Conservation (phyloP, 192 early-diverging fungal species). For the Entomortierella lignicola region DNA sequence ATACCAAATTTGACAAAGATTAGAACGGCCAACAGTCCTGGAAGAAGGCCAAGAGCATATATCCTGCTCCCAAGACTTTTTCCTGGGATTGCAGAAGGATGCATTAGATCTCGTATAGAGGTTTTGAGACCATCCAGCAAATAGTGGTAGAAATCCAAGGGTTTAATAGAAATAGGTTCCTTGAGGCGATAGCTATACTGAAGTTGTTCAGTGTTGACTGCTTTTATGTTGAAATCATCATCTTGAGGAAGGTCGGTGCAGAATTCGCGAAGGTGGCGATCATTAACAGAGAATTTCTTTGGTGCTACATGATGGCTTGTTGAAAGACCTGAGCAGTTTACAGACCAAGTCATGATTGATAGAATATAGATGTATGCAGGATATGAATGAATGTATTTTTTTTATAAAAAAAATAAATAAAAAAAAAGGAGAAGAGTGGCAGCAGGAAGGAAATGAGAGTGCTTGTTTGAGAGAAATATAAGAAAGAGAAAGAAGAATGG, state of each 20-base stretch:
- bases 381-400: too few relatives aligned
- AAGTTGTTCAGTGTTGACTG: neutral
- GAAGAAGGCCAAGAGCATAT: slow-evolving; percentile 25
- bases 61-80: slow-evolving; percentile 10
- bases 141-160: slow-evolving; percentile 19
- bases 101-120: slow-evolving; percentile 5
- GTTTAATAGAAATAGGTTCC: slow-evolving; percentile 12
- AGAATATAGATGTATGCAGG: too few relatives aligned
- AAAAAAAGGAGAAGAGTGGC: slow-evolving; percentile 2
- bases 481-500: neutral
- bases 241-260: slow-evolving; percentile 2
- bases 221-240: neutral
- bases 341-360: slow-evolving; percentile 34
- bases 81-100: slow-evolving; percentile 30
- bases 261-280: slow-evolving; percentile 35
- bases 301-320: neutral
- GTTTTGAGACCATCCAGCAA: neutral
- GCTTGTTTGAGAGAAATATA: neutral
- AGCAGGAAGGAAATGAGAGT: too few relatives aligned
- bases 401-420: too few relatives aligned
- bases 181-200: slow-evolving; percentile 11
- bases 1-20: slow-evolving; percentile 22
- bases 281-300: slow-evolving; percentile 6
- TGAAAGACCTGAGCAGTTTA: neutral
- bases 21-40: slow-evolving; percentile 6